Evolutionary conservation across 805 yeast genomes (phyloP), one percentile per base, ranked within the genome.

Genomic region (Lipomyces starkeyi): DNA sequence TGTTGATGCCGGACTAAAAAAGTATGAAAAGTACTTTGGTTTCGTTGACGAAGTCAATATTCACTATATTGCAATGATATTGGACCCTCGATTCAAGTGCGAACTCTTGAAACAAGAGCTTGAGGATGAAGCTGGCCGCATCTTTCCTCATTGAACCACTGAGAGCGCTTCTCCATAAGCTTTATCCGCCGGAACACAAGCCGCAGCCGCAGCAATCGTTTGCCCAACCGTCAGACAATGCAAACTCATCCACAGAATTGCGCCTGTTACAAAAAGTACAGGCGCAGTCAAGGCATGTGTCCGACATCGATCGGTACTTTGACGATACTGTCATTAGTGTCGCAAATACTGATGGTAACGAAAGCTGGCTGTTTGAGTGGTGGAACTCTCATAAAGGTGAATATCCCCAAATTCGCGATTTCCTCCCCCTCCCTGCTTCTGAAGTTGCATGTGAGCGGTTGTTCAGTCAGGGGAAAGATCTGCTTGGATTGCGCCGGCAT

Each of bases 31-130:
- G 59, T 57, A 57, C 9, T 34, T 57, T 1, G 25, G 55, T 57
- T 57, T 57, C 59, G 59, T 57, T 5, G 40, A 57, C 47, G 27
- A 57, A 49, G 52, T 57, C 49, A 57, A 57, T 29, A 22, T 29
- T 29, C 29, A 29, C 3, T 53, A 53, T 8, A 53, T 53, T 53
- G 56, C 56, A 53, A 53, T 22, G 32, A 53, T 53, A 3, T 17
- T 53, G 56, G 56, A 53, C 25, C 56, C 55, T 52, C 55, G 29
- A 20, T 52, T 52, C 56, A 53, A 25, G n/a, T 27, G 56, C 9
- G 56, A 53, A 32, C 56, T 53, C 56, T 53, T 53, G 56, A 53
- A 25, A 32, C 32, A n/a, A 32, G 56, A 52, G 29, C 32, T 53
- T 53, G 56, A 53, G 56, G 27, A 52, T 13, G 27, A 52, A 22